Percentiles rank a stretch among this genome's conserved stretches.
phyloP scores from a whole-genome alignment of 305 asterid species.

The Solanum hybrid region DNA sequence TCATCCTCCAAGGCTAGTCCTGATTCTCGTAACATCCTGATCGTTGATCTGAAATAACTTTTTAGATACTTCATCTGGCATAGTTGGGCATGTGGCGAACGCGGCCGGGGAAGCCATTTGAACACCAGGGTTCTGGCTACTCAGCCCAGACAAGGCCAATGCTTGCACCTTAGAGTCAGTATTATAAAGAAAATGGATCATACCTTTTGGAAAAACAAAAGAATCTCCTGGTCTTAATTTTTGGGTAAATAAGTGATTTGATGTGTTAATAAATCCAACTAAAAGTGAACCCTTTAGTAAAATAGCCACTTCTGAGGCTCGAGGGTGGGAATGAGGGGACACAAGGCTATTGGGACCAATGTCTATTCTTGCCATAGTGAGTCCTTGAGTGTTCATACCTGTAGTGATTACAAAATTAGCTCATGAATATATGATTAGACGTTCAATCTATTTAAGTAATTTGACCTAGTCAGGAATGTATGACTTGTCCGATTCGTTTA shows the following conservation, averaged over 20 bases:
- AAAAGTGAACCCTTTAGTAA: slow-evolving; percentile 42
- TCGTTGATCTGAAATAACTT: slow-evolving; percentile 30
- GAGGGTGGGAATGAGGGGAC: slow-evolving; percentile 61
- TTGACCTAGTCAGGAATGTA: no score
- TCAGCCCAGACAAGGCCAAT: slow-evolving; percentile 34
- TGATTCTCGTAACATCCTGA: slow-evolving; percentile 32
- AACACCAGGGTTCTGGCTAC: slow-evolving; percentile 57
- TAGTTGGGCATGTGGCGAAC: slow-evolving; percentile 9
- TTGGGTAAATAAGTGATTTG: slow-evolving; percentile 31
- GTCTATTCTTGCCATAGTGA: slow-evolving; percentile 49
- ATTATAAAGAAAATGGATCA: slow-evolving; percentile 45
- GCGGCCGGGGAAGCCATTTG: slow-evolving; percentile 31
- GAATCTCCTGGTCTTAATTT: slow-evolving; percentile 33
- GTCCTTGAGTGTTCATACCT: slow-evolving; percentile 54
- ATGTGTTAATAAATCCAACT: slow-evolving; percentile 49
- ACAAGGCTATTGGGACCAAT: slow-evolving; percentile 36
- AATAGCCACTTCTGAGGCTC: slow-evolving; percentile 61
- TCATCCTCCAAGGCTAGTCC: slow-evolving; percentile 41
- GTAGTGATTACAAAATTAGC: neutral
- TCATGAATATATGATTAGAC: neutral
- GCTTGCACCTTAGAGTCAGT: slow-evolving; percentile 22
- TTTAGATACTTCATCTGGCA: slow-evolving; percentile 32
- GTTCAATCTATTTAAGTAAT: neutral
- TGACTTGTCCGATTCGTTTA: neutral
- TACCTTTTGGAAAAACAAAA: slow-evolving; percentile 51